A percentile compares a stretch with the other conserved stretches of the same genome.
These are phyloP conservation scores for Dictyostelium intermedium DNA, from an alignment of 78 protist species.

Conservation along the genomic window DNA sequence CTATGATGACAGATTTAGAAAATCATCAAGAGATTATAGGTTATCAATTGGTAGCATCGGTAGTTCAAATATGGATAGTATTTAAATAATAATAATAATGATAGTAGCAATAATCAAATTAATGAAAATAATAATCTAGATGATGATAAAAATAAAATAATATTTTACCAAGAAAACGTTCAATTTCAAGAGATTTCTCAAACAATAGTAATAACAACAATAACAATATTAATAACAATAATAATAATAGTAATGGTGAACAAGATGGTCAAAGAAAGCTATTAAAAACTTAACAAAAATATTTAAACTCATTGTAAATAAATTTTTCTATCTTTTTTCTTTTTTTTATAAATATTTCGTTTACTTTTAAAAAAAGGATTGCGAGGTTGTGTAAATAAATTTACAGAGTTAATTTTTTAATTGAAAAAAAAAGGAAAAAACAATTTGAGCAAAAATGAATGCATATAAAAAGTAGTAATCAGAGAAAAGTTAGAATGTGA, in stretches of 20 bases:
- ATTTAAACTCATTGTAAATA: background rate
- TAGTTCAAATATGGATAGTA: background rate
- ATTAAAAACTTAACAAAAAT: background rate
- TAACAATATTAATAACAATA: background rate
- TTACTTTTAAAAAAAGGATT: no score
- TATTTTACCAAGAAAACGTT: constrained; percentile 3
- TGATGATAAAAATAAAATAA: background rate
- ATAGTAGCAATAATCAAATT: background rate
- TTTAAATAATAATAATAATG: background rate
- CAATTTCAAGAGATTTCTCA: background rate
- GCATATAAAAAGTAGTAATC: no score
- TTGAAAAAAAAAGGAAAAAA: no score
- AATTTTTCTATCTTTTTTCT: background rate
- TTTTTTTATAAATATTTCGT: no score
- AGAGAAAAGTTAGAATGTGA: no score
- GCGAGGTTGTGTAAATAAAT: no score
- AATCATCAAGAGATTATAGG: constrained; percentile 9
- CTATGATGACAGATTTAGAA: constrained; percentile 25
- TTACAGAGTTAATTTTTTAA: no score
- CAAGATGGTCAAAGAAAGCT: constrained; percentile 11
- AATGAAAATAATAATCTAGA: background rate
- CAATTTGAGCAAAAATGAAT: no score
- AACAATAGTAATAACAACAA: background rate
- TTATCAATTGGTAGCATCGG: background rate
- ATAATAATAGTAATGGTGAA: background rate